Conservation (phyloP, 352 stramenopile species). For the Pythium dissimile region DNA sequence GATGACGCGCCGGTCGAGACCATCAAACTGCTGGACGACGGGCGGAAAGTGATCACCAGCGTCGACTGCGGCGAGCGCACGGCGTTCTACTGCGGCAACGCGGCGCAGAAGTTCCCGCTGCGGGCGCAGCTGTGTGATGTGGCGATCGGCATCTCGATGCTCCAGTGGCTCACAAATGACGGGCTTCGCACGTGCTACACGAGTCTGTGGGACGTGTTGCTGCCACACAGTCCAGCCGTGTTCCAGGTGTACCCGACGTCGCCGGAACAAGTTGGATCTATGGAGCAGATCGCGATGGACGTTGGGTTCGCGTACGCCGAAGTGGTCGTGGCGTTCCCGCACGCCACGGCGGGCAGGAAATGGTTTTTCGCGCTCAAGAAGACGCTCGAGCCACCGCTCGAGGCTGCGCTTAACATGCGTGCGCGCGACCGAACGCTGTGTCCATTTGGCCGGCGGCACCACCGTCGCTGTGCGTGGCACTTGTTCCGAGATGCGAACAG, state of each 20-base stretch:
- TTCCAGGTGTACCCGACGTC: conserved; percentile 74
- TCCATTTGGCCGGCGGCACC: conserved; percentile 57
- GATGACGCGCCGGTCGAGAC: background rate
- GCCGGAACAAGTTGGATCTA: conserved; percentile 47
- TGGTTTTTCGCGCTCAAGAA: conserved; percentile 49
- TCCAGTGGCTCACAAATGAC: conserved; percentile 70
- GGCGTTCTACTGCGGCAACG: conserved; percentile 64
- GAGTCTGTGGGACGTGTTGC: conserved; percentile 39
- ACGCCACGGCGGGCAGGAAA: conserved; percentile 64
- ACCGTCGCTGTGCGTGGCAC: conserved; percentile 57
- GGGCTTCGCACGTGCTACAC: conserved; percentile 59
- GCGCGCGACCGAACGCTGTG: conserved; percentile 23
- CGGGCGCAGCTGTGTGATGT: conserved; percentile 36
- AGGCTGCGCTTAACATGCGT: background rate
- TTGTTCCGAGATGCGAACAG: conserved; percentile 22
- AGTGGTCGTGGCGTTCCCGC: conserved; percentile 67
- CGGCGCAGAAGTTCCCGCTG: conserved; percentile 55
- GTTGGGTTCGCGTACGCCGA: conserved; percentile 52
- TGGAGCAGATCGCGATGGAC: conserved; percentile 45
- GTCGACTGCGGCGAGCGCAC: conserved; percentile 10
- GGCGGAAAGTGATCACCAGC: conserved; percentile 8
- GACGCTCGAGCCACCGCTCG: conserved; percentile 1
- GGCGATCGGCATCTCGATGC: conserved; percentile 78
- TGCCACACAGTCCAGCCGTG: conserved; percentile 24
- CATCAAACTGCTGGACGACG: conserved; percentile 13